Conservation (phyloP, 176 grass and related monocot genomes). For the Panicum miliaceum region DNA sequence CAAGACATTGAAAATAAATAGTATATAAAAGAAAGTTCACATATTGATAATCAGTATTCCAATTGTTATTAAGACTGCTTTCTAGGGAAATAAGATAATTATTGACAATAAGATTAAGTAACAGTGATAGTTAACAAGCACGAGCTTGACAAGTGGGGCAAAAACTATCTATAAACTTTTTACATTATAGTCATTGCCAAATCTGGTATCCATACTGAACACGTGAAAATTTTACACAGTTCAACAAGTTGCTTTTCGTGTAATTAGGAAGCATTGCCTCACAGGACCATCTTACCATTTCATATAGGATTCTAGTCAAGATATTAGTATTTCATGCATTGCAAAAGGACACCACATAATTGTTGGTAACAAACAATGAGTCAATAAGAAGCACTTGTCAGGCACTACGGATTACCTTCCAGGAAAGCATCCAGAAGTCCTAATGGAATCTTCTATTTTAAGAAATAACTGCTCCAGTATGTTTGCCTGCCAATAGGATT, state of each 20-base stretch:
- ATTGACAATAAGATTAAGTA: conserved; percentile 3
- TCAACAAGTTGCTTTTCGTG: neutral
- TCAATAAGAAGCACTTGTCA: neutral
- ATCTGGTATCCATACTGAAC: neutral
- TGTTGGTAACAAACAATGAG: neutral
- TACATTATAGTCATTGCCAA: conserved; percentile 2
- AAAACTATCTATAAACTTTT: conserved; percentile 16
- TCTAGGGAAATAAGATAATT: neutral
- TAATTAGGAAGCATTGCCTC: neutral
- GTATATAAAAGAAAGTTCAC: conserved; percentile 1
- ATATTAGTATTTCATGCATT: conserved; percentile 8
- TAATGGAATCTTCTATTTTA: conserved; percentile 84
- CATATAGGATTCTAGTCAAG: conserved; percentile 5
- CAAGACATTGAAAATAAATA: neutral
- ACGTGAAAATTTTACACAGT: conserved; percentile 31
- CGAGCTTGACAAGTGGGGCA: neutral
- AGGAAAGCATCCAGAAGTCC: conserved; percentile 81
- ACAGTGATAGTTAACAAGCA: neutral
- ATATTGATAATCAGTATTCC: neutral
- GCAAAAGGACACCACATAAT: conserved; percentile 25
- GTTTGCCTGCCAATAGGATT: conserved; percentile 62
- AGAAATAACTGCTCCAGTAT: conserved; percentile 95
- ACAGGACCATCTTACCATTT: conserved; percentile 1
- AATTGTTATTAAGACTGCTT: neutral
- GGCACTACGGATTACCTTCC: conserved; percentile 77